These are phyloP conservation scores for Vanderwaltozyma tropicalis DNA, from an alignment of 805 yeast genomes.

Conservation along the genomic window DNA sequence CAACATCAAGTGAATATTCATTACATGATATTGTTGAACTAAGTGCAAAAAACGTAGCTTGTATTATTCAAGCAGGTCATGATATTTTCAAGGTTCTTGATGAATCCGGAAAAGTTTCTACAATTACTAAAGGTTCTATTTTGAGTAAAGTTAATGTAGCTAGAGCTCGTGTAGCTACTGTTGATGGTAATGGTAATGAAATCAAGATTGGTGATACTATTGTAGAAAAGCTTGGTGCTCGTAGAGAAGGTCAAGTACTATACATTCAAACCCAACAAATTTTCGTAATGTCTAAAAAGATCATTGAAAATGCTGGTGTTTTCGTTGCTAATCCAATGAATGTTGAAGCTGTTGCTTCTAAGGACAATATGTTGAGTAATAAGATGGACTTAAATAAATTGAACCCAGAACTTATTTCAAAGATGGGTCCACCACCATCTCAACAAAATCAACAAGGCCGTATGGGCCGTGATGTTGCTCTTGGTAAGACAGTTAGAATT, in stretches of 20 bases:
- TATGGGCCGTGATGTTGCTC: constrained; percentile 70
- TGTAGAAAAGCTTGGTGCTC: constrained; percentile 73
- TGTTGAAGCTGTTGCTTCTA: constrained; percentile 76
- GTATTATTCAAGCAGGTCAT: constrained; percentile 81
- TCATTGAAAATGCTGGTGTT: constrained; percentile 81
- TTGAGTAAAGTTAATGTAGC: constrained; percentile 61
- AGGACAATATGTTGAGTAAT: constrained; percentile 47
- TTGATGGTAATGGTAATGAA: constrained; percentile 77
- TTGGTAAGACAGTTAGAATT: constrained; percentile 78
- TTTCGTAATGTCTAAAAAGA: constrained; percentile 71
- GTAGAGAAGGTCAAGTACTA: constrained; percentile 77
- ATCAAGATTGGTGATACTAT: constrained; percentile 87
- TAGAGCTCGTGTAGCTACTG: constrained; percentile 73
- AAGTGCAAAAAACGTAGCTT: constrained; percentile 78
- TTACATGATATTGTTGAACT: constrained; percentile 84
- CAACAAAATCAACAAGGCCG: constrained; percentile 42
- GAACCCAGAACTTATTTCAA: constrained; percentile 56
- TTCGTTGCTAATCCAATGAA: constrained; percentile 69
- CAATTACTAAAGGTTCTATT: constrained; percentile 72
- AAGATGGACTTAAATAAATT: constrained; percentile 64
- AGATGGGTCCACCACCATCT: constrained; percentile 44
- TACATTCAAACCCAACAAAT: constrained; percentile 75
- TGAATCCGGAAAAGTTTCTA: constrained; percentile 66
- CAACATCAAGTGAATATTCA: constrained; percentile 66
- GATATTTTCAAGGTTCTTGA: constrained; percentile 72